A percentile compares a stretch with the other conserved stretches of the same genome.
phyloP scores from a whole-genome alignment of 345 rosid genomes.

The Salix udensis region DNA sequence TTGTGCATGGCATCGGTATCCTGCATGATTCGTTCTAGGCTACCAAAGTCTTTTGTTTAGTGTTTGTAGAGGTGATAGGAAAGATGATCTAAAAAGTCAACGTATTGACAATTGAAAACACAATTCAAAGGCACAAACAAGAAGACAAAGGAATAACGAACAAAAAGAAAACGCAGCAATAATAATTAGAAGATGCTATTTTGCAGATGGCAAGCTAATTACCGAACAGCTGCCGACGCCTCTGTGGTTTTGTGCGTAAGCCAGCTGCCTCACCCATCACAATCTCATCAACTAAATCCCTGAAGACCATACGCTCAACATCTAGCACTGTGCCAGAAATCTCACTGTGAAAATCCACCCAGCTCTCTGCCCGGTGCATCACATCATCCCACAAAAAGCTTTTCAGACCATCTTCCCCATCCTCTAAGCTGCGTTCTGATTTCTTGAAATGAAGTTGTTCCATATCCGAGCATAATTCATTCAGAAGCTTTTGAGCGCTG shows the following conservation, averaged over 20 bases:
- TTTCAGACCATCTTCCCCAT: slow-evolving; percentile 57
- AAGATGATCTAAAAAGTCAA: too few relatives aligned
- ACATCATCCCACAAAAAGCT: slow-evolving; percentile 63
- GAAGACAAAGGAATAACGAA: not conserved
- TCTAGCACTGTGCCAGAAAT: slow-evolving; percentile 60
- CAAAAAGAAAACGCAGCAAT: not conserved
- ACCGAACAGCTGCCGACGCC: slow-evolving; percentile 55
- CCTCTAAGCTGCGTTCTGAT: slow-evolving; percentile 39
- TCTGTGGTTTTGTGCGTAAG: slow-evolving; percentile 39
- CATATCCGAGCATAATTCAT: slow-evolving; percentile 62
- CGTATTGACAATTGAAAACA: not conserved
- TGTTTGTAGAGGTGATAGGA: too few relatives aligned
- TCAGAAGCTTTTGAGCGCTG: slow-evolving; percentile 74
- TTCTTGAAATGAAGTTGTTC: slow-evolving; percentile 57
- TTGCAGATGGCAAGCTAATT: slow-evolving; percentile 26
- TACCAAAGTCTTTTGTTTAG: too few relatives aligned
- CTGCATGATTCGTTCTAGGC: too few relatives aligned
- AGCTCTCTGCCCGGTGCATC: slow-evolving; percentile 53
- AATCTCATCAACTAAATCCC: slow-evolving; percentile 76
- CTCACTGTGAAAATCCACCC: slow-evolving; percentile 55
- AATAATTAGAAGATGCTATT: not conserved
- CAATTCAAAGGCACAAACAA: not conserved
- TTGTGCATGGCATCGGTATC: too few relatives aligned
- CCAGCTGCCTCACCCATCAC: slow-evolving; percentile 48
- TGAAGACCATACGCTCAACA: slow-evolving; percentile 74